Evolutionary conservation across 352 stramenopile species (phyloP), one percentile per base, ranked within the genome.

Genomic region (Phytophthora macrochlamydospora): DNA sequence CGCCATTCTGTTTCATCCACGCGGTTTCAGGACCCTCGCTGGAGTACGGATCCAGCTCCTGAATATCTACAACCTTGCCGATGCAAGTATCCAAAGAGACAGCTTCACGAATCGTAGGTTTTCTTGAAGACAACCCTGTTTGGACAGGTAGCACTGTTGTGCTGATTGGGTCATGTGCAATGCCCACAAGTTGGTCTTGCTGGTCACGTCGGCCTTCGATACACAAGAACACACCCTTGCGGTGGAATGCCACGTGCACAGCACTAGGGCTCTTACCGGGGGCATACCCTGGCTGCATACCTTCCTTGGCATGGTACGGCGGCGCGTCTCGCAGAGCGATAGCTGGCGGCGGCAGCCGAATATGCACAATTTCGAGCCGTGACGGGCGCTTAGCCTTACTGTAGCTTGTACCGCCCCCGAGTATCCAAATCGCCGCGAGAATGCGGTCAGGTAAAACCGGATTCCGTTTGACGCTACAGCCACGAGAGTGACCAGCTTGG

Each of bases 381-480:
- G 76, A 89, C 18, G 88, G 88, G 8, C 88, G 84, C 56, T 85
- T 92, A 28, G 75, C 43, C 13, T 65, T 87, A 38, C 71, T 58
- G 31, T 69, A 76, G 11, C 60, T 76, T 7, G 78, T 69, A 29
- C 73, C 74, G 7, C 43, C 43, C 54, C 65, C 3, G 69, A 60
- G 30, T 74, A 77, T 51, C 84, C 77, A 18, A 83, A 73, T 11
- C 81, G 73, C 4, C 85, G 74, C n/a, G 89, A 91, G 51, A 98
- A 90, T 0, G 81, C 91, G 0, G 93, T 97, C 18, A 99, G 69
- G 71, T 98, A 99, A 50, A 98, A 97, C 44, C 96, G 87, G 40
- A 98, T 90, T n/a, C 94, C 94, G 48, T 95, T 97, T 6, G 91
- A 93, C 6, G 92, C 97, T 11, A 98, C 75, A 11, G 92, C 94